Conservation (phyloP, 2,329 filamentous ascomycete genomes). For the Diaporthe velutina region DNA sequence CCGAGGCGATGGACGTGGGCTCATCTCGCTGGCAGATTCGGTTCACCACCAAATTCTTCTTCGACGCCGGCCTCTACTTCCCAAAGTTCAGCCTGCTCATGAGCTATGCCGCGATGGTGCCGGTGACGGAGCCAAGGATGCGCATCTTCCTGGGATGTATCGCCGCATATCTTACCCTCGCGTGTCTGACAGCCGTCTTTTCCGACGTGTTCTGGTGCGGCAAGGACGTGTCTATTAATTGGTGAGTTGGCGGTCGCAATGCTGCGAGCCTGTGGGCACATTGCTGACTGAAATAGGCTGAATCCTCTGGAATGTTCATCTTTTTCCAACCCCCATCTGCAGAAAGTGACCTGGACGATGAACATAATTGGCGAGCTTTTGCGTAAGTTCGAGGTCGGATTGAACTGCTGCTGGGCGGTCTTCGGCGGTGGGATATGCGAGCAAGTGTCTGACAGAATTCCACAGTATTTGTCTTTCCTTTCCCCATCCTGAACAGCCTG, state of each 20-base stretch:
- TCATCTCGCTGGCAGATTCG: conserved; percentile 26
- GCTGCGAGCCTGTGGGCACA: neutral
- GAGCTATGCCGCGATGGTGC: conserved; percentile 36
- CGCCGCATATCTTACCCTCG: conserved; percentile 13
- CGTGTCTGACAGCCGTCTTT: conserved; percentile 8
- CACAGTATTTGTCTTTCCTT: conserved; percentile 36
- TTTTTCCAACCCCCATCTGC: conserved; percentile 26
- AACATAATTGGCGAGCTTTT: neutral
- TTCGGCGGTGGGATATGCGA: no score
- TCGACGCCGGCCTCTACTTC: conserved; percentile 39
- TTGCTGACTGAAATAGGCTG: neutral
- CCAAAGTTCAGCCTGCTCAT: conserved; percentile 37
- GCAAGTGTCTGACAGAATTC: neutral
- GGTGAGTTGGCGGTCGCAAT: neutral
- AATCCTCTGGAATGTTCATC: conserved; percentile 31
- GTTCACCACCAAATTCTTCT: conserved; percentile 38
- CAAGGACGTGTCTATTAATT: conserved; percentile 17
- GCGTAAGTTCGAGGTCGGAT: neutral
- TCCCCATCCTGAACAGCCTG: conserved; percentile 34
- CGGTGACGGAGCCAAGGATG: conserved; percentile 23
- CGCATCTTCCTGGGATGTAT: conserved; percentile 27
- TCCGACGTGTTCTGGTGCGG: conserved; percentile 24
- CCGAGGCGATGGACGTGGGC: neutral
- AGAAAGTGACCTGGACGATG: conserved; percentile 7
- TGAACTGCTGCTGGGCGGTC: neutral